Base-by-base conservation (phyloP, 192 early-diverging fungal species). In the Coemansia javaensis region DNA sequence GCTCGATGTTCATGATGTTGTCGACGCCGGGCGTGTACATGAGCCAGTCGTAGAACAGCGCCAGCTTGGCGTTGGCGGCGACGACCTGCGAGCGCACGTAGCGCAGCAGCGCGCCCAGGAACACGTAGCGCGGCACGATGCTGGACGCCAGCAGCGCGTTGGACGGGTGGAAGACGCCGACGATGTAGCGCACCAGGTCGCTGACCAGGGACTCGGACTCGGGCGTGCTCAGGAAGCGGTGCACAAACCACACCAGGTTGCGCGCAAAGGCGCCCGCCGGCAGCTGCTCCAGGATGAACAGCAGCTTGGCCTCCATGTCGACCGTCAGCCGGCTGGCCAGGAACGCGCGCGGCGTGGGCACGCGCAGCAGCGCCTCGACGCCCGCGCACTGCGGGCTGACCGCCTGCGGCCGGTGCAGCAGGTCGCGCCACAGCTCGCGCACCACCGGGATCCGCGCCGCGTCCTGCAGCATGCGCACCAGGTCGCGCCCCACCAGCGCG, bases 21-120 rank as follows among this genome's bases (percentile, higher is more conserved):
- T 88, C 86, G n/a, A 43, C 47, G 10, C 40, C n/a, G 5, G 82
- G 73, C 18, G 79, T 76, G 46, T 79, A 90, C 37, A 84, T 86
- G 15, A 90, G 55, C 88, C 88, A 90, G 53, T 90, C 88, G 41
- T 81, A 86, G 38, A 87, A 84, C 27, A 90, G 48, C 10, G 88
- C 86, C 15, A 86, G 67, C 33, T 89, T 89, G 32, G 80, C 81
- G 46, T 83, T 82, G 13, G 82, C 63, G 4, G 83, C 83, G 1
- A 76, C 66, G 0, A 81, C 78, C 40, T 70, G 69, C 31, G 79
- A 81, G 56, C 82, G 55, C 13, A 90, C 73, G 30, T 50, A 54
- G 0, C 80, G 57, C 39, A 90, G 32, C 0, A 90, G 30, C 5
- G 69, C 66, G 27, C 81, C 81, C 17, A 90, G 78, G 18, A 90